Base-by-base conservation (phyloP, 2,329 filamentous ascomycete genomes). In the Zymoseptoria tritici region DNA sequence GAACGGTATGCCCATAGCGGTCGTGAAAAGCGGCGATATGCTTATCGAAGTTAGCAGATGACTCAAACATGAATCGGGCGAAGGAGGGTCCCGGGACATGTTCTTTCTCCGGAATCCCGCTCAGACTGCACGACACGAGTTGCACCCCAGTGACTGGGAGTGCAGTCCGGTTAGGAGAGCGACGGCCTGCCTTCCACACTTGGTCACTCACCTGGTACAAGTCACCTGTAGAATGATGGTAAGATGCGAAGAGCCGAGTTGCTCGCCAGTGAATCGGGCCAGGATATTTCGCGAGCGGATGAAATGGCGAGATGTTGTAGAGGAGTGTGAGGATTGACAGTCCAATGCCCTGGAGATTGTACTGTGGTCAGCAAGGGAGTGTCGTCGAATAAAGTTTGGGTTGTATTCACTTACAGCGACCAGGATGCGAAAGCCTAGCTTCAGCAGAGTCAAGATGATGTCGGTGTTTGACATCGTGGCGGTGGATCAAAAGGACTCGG, bases 11-110 rank as follows among this genome's bases (percentile, higher is more conserved):
- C 19, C 68, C 68, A 49, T 67, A 67, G 49, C 63, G 49, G 20
- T 67, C 56, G n/a, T 71, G 69, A 0, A 70, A 60, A 0, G 60
- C 53, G 9, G 66, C 62, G 20, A 71, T 70, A 24, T 66, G 53
- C 16, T n/a, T n/a, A n/a, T n/a, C n/a, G n/a, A n/a, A n/a, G n/a
- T n/a, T n/a, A n/a, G n/a, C n/a, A n/a, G n/a, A n/a, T n/a, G n/a
- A n/a, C n/a, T n/a, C n/a, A n/a, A n/a, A n/a, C n/a, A n/a, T n/a
- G n/a, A n/a, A n/a, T n/a, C n/a, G n/a, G n/a, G n/a, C n/a, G n/a
- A n/a, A n/a, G n/a, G n/a, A n/a, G n/a, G n/a, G n/a, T n/a, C n/a
- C n/a, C n/a, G n/a, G n/a, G n/a, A n/a, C n/a, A n/a, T n/a, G n/a
- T n/a, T n/a, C n/a, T n/a, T n/a, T n/a, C n/a, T n/a, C n/a, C n/a